Conservation (phyloP, 352 stramenopile genomes). For the Phytophthora macrochlamydospora region DNA sequence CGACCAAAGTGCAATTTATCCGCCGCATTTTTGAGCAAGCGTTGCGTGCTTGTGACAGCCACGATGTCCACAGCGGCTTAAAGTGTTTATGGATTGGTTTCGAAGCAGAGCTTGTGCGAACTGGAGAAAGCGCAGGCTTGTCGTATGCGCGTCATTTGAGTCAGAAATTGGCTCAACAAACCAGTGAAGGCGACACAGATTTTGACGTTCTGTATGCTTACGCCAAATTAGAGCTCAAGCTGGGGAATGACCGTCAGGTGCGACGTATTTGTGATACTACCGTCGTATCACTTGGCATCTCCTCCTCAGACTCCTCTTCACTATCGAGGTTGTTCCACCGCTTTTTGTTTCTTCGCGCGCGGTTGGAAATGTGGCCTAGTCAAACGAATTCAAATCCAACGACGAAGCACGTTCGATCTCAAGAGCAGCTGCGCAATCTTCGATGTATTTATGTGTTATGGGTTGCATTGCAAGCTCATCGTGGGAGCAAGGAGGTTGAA, state of each 20-base stretch:
- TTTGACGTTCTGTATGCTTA: conserved; percentile 53
- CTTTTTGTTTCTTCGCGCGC: conserved; percentile 57
- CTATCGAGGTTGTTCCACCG: conserved; percentile 45
- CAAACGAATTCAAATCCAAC: not conserved
- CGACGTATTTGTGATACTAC: conserved; percentile 66
- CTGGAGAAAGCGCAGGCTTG: conserved; percentile 4
- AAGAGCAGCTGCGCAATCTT: conserved; percentile 17
- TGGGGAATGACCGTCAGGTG: conserved; percentile 51
- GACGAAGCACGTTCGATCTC: conserved; percentile 1
- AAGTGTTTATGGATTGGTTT: conserved; percentile 62
- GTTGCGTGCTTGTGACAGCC: conserved; percentile 24
- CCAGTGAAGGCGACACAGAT: conserved; percentile 11
- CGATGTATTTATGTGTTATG: conserved; percentile 46
- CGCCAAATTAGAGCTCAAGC: conserved; percentile 51
- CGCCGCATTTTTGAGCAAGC: conserved; percentile 40
- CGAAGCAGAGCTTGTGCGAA: conserved; percentile 35
- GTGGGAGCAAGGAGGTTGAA: conserved; percentile 21
- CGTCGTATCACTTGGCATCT: conserved; percentile 30
- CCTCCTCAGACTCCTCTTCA: not conserved
- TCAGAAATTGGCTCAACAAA: conserved; percentile 33
- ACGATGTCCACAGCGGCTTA: conserved; percentile 19
- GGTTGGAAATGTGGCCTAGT: conserved; percentile 38
- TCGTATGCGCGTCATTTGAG: conserved; percentile 38
- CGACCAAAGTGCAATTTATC: conserved; percentile 51
- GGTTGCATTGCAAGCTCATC: conserved; percentile 33